Base-by-base conservation (phyloP, 306 rosid genomes). In the Quercus gilva region DNA sequence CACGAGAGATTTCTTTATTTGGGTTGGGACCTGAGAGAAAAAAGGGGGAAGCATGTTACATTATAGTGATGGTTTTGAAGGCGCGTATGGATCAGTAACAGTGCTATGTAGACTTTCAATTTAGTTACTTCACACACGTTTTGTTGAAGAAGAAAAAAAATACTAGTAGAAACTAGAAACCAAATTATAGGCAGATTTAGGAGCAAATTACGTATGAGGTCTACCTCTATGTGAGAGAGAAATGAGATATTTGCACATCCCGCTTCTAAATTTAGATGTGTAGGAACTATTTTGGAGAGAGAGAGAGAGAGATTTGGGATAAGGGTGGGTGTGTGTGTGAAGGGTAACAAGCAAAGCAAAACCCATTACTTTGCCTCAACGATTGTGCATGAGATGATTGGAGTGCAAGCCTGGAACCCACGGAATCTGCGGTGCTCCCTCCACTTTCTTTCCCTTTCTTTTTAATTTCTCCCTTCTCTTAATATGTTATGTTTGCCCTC, bases 381-480 rank as follows among this genome's bases (percentile, higher is more conserved):
- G 94, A 86, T 88, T 90, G 86, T 86, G 90, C 77, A 82, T 71
- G 80, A 71, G 89, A 90, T 90, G 94, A 87, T 91, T 88, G 94
- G 90, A 91, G 89, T 88, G 98, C 94, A 88, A 91, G 97, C 74
- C 96, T 93, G 93, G 88, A 91, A 85, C 88, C 88, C 92, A 86
- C 94, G 94, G 96, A 91, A 86, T 89, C 89, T 86, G 88, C 96
- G 94, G 90, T 85, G 94, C 87, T 80, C 84, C 91, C 37, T 84
- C 52, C 52, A 75, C 76, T 83, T 53, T 63, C 29, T 23, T 57
- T 53, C 35, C 37, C 21, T 51, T 28, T 37, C 4, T 55, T 29
- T 21, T 53, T 31, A 10, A 6, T 51, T 8, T 3, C 6, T 5
- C 15, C 7, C 21, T 71, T 61, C 70, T 25, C 18, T 58, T 41